phyloP scores from a whole-genome alignment of 1,284 basidiomycete genomes.

The Ceratobasidium sp. region DNA sequence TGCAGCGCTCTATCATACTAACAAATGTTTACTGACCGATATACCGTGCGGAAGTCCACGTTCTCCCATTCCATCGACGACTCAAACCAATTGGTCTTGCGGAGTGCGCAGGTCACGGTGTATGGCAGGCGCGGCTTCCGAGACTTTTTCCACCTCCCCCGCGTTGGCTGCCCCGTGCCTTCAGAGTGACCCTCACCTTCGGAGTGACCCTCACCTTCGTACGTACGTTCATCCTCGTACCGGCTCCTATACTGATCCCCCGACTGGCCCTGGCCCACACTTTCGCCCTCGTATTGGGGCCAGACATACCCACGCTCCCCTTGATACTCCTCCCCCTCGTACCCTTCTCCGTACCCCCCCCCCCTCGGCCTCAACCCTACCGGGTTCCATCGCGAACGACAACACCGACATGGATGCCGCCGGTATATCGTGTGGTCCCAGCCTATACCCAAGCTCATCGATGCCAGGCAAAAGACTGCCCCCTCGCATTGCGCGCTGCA shows the following conservation, averaged over 20 bases:
- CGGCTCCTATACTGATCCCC: too few species aligned
- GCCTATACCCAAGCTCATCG: background rate
- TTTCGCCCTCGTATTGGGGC: too few species aligned
- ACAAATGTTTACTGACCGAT: background rate
- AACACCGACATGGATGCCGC: background rate
- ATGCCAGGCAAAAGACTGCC: background rate
- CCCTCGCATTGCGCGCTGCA: background rate
- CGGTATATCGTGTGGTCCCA: background rate
- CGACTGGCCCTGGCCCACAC: background rate
- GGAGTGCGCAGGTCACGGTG: background rate
- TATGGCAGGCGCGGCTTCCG: background rate
- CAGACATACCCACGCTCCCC: background rate
- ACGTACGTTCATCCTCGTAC: too few species aligned
- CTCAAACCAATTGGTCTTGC: constrained; percentile 4
- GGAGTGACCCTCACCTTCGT: too few species aligned
- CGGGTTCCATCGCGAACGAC: background rate
- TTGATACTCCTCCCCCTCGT: too few species aligned
- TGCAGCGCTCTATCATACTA: too few species aligned
- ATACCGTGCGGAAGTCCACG: background rate
- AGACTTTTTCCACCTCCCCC: background rate
- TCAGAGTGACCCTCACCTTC: too few species aligned
- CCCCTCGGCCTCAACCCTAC: too few species aligned
- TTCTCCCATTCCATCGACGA: background rate
- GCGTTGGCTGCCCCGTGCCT: too few species aligned
- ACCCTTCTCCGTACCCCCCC: too few species aligned